Conservation (phyloP, 2,329 filamentous ascomycete genomes). For the Fusarium torreyae region DNA sequence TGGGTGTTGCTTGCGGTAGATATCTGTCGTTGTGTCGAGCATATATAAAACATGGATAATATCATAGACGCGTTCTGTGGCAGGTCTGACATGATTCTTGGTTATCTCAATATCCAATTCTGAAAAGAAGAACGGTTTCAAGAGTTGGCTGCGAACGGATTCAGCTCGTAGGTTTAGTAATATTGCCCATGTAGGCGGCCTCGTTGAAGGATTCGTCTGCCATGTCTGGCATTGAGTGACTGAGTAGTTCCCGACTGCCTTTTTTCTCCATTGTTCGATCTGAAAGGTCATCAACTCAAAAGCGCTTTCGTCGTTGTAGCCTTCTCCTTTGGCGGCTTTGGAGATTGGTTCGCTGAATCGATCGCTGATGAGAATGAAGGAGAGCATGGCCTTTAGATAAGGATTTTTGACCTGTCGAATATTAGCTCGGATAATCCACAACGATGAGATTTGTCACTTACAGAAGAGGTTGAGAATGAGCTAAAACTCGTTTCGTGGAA, state of each 20-base stretch:
- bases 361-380: constrained; percentile 35
- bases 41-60: constrained; percentile 29
- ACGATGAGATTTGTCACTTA: neutral
- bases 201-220: constrained; percentile 18
- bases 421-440: neutral
- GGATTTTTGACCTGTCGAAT: constrained; percentile 11
- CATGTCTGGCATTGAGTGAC: constrained; percentile 18
- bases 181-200: constrained; percentile 33
- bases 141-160: constrained; percentile 28
- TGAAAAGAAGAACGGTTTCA: constrained; percentile 37
- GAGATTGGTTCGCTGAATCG: constrained; percentile 36
- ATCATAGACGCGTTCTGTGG: constrained; percentile 28
- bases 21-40: constrained; percentile 22
- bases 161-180: constrained; percentile 33
- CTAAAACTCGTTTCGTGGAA: constrained; percentile 38
- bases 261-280: constrained; percentile 50
- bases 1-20: constrained; percentile 35
- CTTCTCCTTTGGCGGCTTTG: constrained; percentile 20
- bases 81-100: constrained; percentile 29
- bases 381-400: constrained; percentile 36
- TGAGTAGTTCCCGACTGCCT: constrained; percentile 37
- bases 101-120: constrained; percentile 31
- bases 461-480: constrained; percentile 28
- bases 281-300: constrained; percentile 53
- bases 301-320: constrained; percentile 46